Base-by-base conservation (phyloP, 768 basidiomycete species). In the Pleurotus eryngii region DNA sequence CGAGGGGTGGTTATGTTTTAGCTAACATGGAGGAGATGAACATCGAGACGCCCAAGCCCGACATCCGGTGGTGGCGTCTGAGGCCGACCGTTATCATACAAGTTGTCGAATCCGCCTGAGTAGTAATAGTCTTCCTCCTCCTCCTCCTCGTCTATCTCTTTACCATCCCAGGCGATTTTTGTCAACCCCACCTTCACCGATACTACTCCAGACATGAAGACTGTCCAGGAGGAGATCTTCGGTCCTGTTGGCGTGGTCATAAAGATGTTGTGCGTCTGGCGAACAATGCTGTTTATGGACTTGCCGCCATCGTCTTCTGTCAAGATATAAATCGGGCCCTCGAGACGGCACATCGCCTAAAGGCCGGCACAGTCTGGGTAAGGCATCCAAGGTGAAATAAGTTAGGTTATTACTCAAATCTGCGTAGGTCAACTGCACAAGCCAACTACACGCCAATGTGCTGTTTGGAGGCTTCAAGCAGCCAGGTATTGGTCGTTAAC, bases 391-490 rank as follows among this genome's bases (percentile, higher is more conserved):
- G 8, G 6, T 9, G 2, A 30, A 8, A 11, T 11, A 9, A 35
- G 8, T 9, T 9, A 11, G 30, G 9, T 35, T 11, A 35, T 35
- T 35, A 1, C 2, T 35, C 8, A 35, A 8, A 8, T 49, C 37
- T 26, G 51, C 35, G 38, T 60, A 78, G 73, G 64, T 83, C 38
- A 84, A 84, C 65, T 78, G 77, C 57, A 72, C 70, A 46, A 81
- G 82, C 64, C 67, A 70, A 58, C 67, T 85, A 12, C 75, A 87
- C 62, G 61, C 77, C 3, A 76, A 77, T 24, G 76, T 90, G 17
- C 90, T 92, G 0, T 94, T 94, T 66, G 92, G 92, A 59, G 92
- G 92, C 7, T 93, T 79, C 79, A 95, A 92, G 77, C 83, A 88
- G 65, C 85, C 83, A 38, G 91, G 90, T 58, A 85, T 92, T 18